These are phyloP conservation scores for Microbotryum silenes-acaulis DNA, from an alignment of 1,284 basidiomycete genomes.

Conservation along the genomic window DNA sequence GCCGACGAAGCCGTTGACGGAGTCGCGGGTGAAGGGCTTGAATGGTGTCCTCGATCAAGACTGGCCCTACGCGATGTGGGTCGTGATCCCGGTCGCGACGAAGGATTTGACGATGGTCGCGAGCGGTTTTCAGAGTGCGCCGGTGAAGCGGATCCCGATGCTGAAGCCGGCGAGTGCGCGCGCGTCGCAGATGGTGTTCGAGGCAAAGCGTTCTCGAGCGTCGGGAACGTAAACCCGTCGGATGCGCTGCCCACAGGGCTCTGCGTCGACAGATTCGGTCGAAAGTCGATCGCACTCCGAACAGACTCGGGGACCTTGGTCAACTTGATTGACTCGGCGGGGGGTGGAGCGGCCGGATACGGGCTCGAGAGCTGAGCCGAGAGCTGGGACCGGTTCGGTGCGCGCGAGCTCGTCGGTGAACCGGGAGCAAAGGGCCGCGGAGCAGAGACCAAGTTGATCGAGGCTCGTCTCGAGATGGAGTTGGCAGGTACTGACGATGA, in stretches of 20 bases:
- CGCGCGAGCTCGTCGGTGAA: slow-evolving; percentile 14
- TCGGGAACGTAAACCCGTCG: no score
- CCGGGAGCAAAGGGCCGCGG: slow-evolving; percentile 17
- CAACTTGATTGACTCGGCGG: slow-evolving; percentile 30
- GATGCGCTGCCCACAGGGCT: no score
- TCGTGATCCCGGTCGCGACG: slow-evolving; percentile 10
- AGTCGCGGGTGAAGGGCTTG: not conserved
- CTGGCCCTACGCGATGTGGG: slow-evolving; percentile 14
- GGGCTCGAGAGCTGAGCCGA: slow-evolving; percentile 1
- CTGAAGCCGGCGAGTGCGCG: slow-evolving; percentile 24
- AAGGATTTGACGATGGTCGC: slow-evolving; percentile 2
- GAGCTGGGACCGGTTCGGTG: slow-evolving; percentile 8
- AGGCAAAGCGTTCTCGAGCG: no score
- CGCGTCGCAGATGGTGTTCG: slow-evolving; percentile 24
- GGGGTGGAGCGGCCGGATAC: slow-evolving; percentile 27
- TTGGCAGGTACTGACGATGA: not conserved
- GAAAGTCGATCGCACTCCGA: slow-evolving; percentile 28
- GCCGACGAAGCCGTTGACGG: slow-evolving; percentile 16
- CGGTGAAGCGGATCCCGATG: slow-evolving; percentile 2
- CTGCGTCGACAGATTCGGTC: slow-evolving; percentile 3
- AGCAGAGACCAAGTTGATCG: slow-evolving; percentile 22
- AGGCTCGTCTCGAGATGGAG: slow-evolving; percentile 26
- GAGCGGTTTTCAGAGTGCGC: slow-evolving; percentile 13
- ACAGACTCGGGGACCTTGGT: slow-evolving; percentile 31
- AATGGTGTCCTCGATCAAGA: not conserved